phyloP scores from a whole-genome alignment of 2,329 filamentous ascomycete genomes.

The Penicillium sp. region DNA sequence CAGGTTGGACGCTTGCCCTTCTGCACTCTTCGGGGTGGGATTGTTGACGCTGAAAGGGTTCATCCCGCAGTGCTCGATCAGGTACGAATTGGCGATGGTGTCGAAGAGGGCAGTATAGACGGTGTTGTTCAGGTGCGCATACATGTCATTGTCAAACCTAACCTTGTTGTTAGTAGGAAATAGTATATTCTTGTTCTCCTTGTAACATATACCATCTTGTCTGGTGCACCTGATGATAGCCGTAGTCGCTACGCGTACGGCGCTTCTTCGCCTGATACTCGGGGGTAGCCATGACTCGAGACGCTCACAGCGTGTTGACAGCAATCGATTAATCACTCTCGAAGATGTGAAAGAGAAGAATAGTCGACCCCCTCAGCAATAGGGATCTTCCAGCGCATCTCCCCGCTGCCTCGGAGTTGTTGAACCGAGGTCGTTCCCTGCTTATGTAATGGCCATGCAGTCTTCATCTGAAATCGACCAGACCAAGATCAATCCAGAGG shows the following conservation, averaged over 20 bases:
- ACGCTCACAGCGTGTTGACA: not conserved
- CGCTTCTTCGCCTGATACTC: constrained; percentile 61
- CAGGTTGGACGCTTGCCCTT: constrained; percentile 13
- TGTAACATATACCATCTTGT: constrained; percentile 74
- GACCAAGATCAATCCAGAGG: too few species aligned
- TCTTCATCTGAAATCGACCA: not conserved
- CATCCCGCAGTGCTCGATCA: constrained; percentile 77
- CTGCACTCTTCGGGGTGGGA: constrained; percentile 16
- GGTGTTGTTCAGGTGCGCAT: constrained; percentile 89
- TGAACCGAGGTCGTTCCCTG: constrained; percentile 22
- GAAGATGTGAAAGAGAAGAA: not conserved
- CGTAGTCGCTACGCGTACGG: constrained; percentile 70
- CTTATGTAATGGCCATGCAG: constrained; percentile 20
- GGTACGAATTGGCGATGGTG: constrained; percentile 85
- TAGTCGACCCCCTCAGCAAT: constrained; percentile 2
- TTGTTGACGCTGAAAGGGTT: constrained; percentile 65
- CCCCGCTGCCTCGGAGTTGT: constrained; percentile 16
- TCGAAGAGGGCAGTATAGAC: constrained; percentile 89
- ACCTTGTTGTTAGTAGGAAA: not conserved
- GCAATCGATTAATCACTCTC: not conserved
- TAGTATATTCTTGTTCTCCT: constrained; percentile 2
- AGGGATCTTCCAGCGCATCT: constrained; percentile 3
- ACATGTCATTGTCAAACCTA: constrained; percentile 92
- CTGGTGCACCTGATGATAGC: constrained; percentile 77
- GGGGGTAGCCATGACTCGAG: constrained; percentile 27